phyloP scores from a whole-genome alignment of 108 stramenopile genomes.

The Cyclotella baltica region DNA sequence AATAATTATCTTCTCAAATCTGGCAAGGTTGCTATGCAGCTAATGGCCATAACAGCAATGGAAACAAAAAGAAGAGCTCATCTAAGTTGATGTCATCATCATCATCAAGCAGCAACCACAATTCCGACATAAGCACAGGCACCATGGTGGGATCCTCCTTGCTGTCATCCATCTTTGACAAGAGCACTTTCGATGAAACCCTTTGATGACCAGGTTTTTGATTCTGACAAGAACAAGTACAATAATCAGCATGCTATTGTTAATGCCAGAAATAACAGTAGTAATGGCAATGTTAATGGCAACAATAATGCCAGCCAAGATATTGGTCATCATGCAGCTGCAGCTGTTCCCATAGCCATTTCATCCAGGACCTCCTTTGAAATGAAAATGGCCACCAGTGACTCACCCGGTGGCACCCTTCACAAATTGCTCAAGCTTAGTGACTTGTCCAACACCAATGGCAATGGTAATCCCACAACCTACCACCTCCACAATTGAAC shows the following conservation, averaged over 20 bases:
- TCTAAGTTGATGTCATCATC: background rate
- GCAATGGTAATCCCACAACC: too few relatives aligned
- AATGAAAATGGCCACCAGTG: too few relatives aligned
- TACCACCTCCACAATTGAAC: background rate
- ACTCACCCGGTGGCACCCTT: too few relatives aligned
- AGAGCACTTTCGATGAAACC: slow-evolving; percentile 15
- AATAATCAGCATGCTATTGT: background rate
- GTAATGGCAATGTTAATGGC: too few relatives aligned
- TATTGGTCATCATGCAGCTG: background rate
- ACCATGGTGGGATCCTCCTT: slow-evolving; percentile 12
- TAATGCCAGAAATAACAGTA: background rate
- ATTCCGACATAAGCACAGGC: slow-evolving; percentile 15
- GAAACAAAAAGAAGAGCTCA: background rate
- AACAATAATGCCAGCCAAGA: too few relatives aligned
- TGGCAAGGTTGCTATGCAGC: background rate
- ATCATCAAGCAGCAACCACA: too few relatives aligned
- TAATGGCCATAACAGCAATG: background rate
- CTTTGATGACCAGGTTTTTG: slow-evolving; percentile 2
- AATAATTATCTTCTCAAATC: too few relatives aligned
- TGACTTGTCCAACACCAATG: background rate
- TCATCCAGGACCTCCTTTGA: background rate
- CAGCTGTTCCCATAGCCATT: slow-evolving; percentile 1
- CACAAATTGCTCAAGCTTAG: background rate
- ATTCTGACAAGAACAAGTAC: background rate
- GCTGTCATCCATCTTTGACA: too few relatives aligned